phyloP scores from a whole-genome alignment of 2,329 filamentous ascomycete species.

The Pseudogymnoascus sp. region DNA sequence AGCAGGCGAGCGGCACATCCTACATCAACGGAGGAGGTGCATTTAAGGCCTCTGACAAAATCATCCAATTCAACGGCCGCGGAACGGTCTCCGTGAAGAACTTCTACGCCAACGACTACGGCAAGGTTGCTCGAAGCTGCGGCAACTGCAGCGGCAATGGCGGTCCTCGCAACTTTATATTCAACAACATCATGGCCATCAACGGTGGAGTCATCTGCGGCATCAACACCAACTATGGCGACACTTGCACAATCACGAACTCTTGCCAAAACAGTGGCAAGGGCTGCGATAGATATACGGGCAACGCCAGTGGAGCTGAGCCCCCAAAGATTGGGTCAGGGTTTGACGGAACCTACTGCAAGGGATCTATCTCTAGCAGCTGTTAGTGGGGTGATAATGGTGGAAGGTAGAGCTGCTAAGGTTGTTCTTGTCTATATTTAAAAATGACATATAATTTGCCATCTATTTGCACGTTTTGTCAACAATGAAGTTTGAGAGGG shows the following conservation, averaged over 20 bases:
- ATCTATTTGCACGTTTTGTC: background rate
- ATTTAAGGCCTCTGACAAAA: slow-evolving; percentile 36
- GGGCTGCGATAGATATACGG: slow-evolving; percentile 29
- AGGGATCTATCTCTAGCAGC: slow-evolving; percentile 17
- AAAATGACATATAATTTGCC: background rate
- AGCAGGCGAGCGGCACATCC: slow-evolving; percentile 33
- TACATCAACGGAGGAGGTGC: slow-evolving; percentile 38
- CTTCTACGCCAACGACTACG: slow-evolving; percentile 38
- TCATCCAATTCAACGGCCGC: slow-evolving; percentile 37
- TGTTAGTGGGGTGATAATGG: background rate
- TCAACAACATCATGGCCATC: slow-evolving; percentile 37
- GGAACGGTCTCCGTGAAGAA: slow-evolving; percentile 29
- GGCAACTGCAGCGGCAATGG: slow-evolving; percentile 39
- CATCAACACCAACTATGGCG: slow-evolving; percentile 46
- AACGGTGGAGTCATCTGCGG: slow-evolving; percentile 38
- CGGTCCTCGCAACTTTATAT: slow-evolving; percentile 36
- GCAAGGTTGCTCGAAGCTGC: slow-evolving; percentile 44
- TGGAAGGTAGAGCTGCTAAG: background rate
- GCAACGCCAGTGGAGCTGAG: slow-evolving; percentile 32
- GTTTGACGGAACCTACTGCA: slow-evolving; percentile 32
- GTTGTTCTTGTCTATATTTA: background rate
- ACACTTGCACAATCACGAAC: slow-evolving; percentile 38
- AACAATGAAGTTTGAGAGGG: background rate
- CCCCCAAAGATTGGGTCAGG: slow-evolving; percentile 33
- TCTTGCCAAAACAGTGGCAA: slow-evolving; percentile 27